These are phyloP conservation scores for Pedinophyceae sp. DNA, from an alignment of 139 green algal species.

Conservation along the genomic window DNA sequence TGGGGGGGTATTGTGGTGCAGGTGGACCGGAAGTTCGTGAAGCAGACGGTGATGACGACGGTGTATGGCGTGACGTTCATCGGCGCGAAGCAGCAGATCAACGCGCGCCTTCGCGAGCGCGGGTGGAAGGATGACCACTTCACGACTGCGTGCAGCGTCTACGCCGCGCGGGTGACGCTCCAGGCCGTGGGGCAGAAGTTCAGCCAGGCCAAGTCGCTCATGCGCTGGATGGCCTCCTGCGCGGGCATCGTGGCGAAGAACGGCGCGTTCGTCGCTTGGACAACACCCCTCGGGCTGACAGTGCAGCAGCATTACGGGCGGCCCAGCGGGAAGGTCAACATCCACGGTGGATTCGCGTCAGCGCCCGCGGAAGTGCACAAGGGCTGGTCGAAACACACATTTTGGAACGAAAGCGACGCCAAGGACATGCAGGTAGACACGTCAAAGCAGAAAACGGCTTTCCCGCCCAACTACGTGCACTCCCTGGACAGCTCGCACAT, in stretches of 20 bases:
- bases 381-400: too few species aligned
- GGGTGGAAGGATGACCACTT: slow-evolving; percentile 32
- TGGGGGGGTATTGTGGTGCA: slow-evolving; percentile 7
- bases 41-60: slow-evolving; percentile 99
- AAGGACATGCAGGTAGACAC: too few species aligned
- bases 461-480: slow-evolving; percentile 97
- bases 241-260: slow-evolving; percentile 37
- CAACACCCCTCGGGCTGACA: slow-evolving; percentile 74
- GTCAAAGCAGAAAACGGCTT: slow-evolving; percentile 63
- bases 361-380: too few species aligned
- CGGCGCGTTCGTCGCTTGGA: slow-evolving; percentile 54
- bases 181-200: slow-evolving; percentile 69
- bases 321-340: too few species aligned
- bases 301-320: slow-evolving; percentile 80
- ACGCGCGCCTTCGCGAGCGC: slow-evolving; percentile 50
- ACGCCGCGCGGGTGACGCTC: slow-evolving; percentile 37
- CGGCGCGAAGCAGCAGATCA: slow-evolving; percentile 76
- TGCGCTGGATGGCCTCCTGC: slow-evolving; percentile 71
- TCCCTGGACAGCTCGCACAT: slow-evolving; percentile 89
- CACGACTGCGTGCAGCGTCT: not conserved
- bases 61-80: slow-evolving; percentile 94
- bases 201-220: slow-evolving; percentile 57
- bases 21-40: slow-evolving; percentile 93
- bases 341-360: too few species aligned
- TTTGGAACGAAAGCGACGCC: too few species aligned